Conservation (phyloP, 176 grass and related monocot genomes). For the Alopecurus myosuroides region DNA sequence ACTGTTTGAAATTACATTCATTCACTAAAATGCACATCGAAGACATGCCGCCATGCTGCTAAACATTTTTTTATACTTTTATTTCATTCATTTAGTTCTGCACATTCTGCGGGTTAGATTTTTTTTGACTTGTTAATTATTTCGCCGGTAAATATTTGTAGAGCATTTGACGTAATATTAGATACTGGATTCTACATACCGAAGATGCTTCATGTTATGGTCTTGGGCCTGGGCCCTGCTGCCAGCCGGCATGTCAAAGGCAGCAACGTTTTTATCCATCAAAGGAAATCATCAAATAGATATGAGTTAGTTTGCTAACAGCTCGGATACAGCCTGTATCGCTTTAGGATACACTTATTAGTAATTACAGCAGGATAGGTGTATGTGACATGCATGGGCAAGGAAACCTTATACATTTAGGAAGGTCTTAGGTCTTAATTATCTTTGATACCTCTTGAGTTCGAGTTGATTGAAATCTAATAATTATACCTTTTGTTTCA, state of each 20-base stretch:
- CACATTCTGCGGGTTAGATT: background rate
- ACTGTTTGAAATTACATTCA: background rate
- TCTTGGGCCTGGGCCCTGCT: background rate
- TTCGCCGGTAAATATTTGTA: background rate
- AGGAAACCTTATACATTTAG: background rate
- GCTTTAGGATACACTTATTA: background rate
- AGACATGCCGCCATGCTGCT: background rate
- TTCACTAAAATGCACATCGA: background rate
- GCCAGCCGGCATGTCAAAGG: background rate
- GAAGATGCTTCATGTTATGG: background rate
- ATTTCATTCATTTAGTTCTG: background rate
- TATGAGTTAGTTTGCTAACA: background rate
- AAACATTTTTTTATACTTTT: background rate
- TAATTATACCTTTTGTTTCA: constrained; percentile 1
- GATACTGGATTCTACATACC: background rate
- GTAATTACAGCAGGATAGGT: background rate
- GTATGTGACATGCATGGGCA: background rate
- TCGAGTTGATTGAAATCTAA: constrained; percentile 21
- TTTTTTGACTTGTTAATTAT: background rate
- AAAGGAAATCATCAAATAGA: background rate
- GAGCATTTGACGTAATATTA: background rate
- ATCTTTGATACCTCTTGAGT: background rate
- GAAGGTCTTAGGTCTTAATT: background rate
- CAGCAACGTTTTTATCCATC: background rate
- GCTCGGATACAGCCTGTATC: background rate